Evolutionary conservation across 108 stramenopile species (phyloP).

Genomic region (Cyclotella atomus): DNA sequence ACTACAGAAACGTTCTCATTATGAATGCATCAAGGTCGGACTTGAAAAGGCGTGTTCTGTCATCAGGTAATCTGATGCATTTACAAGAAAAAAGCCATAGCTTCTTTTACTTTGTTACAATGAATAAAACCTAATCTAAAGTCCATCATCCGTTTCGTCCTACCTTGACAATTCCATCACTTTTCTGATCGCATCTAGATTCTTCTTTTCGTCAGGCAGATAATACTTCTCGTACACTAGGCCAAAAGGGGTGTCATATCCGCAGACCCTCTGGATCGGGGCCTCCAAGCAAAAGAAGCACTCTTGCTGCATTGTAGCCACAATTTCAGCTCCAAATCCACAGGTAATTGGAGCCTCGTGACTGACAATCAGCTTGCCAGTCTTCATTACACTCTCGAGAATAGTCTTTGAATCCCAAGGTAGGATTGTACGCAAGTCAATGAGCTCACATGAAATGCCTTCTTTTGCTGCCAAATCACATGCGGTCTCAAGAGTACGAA

Average conservation of each 20-base stretch:
- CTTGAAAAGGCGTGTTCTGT: conserved; percentile 14
- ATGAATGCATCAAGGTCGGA: conserved; percentile 25
- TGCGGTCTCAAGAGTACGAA: conserved; percentile 76
- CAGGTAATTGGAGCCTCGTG: conserved; percentile 96
- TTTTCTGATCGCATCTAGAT: conserved; percentile 87
- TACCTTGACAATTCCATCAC: conserved; percentile 52
- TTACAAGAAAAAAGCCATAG: too few species aligned
- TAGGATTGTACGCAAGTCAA: conserved; percentile 94
- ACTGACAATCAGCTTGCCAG: conserved; percentile 92
- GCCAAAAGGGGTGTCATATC: conserved; percentile 97
- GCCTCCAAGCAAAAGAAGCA: conserved; percentile 91
- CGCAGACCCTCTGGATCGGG: conserved; percentile 94
- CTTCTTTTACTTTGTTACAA: too few species aligned
- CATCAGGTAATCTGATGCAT: background rate
- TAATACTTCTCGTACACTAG: conserved; percentile 93
- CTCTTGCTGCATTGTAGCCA: conserved; percentile 80
- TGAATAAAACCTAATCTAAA: too few species aligned
- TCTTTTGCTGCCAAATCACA: conserved; percentile 77
- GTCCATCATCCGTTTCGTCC: too few species aligned
- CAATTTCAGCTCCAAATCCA: conserved; percentile 94
- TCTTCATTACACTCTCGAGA: conserved; percentile 86
- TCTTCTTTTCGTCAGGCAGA: conserved; percentile 89
- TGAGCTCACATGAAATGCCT: conserved; percentile 91
- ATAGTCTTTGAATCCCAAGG: conserved; percentile 95
- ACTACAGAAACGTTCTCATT: conserved; percentile 7